Evolutionary conservation across 129 eudicot species (phyloP).

Genomic region (Escallonia herrerae): DNA sequence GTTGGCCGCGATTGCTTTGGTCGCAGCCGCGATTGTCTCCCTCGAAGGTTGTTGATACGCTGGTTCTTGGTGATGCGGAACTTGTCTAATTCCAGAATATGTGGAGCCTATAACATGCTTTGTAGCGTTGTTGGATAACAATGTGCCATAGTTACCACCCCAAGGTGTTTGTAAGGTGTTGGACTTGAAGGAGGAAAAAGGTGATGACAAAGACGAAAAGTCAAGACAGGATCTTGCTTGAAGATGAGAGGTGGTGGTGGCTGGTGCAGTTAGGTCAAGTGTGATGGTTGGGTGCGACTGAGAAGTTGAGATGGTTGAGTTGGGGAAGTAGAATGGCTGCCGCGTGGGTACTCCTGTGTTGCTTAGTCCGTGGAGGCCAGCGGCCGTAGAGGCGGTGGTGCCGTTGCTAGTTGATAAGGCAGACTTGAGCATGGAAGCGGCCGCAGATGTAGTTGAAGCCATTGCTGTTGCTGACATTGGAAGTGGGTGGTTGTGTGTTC

Average conservation of each 20-base stretch:
- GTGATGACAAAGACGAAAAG: slow-evolving; percentile 35
- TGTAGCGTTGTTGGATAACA: slow-evolving; percentile 24
- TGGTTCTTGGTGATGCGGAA: neutral
- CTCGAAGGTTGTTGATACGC: slow-evolving; percentile 14
- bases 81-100: slow-evolving; percentile 10
- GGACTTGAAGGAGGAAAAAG: slow-evolving; percentile 28
- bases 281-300: slow-evolving; percentile 79
- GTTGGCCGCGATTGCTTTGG: slow-evolving; percentile 54
- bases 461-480: slow-evolving; percentile 69
- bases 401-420: slow-evolving; percentile 45
- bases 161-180: neutral
- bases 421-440: slow-evolving; percentile 62
- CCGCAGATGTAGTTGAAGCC: slow-evolving; percentile 85
- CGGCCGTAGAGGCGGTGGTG: slow-evolving; percentile 20
- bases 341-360: slow-evolving; percentile 12
- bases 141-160: neutral
- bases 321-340: slow-evolving; percentile 45
- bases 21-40: slow-evolving; percentile 51
- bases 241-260: slow-evolving; percentile 27
- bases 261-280: slow-evolving; percentile 56
- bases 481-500: slow-evolving; percentile 80
- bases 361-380: slow-evolving; percentile 28
- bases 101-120: slow-evolving; percentile 14
- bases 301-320: slow-evolving; percentile 43
- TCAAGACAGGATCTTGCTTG: slow-evolving; percentile 36